phyloP scores from a whole-genome alignment of 371 early-diverging fungal species.

The Entomophthora muscae region DNA sequence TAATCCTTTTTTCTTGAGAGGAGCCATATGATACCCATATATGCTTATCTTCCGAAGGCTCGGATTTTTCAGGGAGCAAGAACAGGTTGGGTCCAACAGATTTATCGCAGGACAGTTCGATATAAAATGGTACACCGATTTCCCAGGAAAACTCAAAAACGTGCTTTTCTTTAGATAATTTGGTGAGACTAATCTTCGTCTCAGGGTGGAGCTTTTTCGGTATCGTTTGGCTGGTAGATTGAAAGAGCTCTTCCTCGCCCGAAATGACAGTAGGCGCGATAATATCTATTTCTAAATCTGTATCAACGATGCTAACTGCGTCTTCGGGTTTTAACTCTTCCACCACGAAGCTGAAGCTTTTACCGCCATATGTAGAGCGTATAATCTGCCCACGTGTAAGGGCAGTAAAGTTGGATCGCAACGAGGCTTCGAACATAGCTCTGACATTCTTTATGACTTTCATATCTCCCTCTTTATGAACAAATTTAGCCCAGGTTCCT shows the following conservation, averaged over 20 bases:
- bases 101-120: too few relatives aligned
- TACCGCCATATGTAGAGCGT: constrained; percentile 31
- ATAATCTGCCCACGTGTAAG: constrained; percentile 48
- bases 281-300: constrained; percentile 72
- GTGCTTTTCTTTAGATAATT: too few relatives aligned
- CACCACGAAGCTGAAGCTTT: constrained; percentile 35
- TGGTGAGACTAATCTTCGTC: too few relatives aligned
- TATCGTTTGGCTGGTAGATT: too few relatives aligned
- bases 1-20: constrained; percentile 8
- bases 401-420: constrained; percentile 52
- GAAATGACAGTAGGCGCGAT: constrained; percentile 27
- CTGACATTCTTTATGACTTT: constrained; percentile 36
- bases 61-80: constrained; percentile 11
- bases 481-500: constrained; percentile 45
- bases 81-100: constrained; percentile 12
- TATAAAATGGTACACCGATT: too few relatives aligned
- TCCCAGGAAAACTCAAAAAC: too few relatives aligned
- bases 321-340: constrained; percentile 40
- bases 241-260: too few relatives aligned
- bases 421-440: constrained; percentile 49
- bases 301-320: constrained; percentile 55
- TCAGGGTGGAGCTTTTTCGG: too few relatives aligned
- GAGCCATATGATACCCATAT: not conserved
- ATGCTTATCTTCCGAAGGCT: constrained; percentile 1
- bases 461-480: constrained; percentile 35